Conservation (phyloP, 2,329 filamentous ascomycete species). For the Penicillium oxalicum region DNA sequence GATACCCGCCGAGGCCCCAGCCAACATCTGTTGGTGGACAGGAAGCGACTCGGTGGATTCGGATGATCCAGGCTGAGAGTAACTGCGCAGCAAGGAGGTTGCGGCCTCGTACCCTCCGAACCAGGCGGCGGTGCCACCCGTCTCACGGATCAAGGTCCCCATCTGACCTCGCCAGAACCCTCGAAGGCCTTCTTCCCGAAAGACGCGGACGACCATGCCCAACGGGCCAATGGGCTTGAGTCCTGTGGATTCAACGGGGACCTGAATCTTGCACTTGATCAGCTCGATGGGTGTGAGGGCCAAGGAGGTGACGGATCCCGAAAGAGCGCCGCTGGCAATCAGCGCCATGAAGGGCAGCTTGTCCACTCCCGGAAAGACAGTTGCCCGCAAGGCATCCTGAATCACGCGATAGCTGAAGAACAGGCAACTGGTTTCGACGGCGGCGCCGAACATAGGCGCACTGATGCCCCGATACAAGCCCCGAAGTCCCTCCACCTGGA, state of each 20-base stretch:
- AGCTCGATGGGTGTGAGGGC: constrained; percentile 93
- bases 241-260: constrained; percentile 46
- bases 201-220: constrained; percentile 70
- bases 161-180: constrained; percentile 96
- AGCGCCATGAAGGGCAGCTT: constrained; percentile 69
- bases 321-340: constrained; percentile 73
- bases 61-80: constrained; percentile 19
- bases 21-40: constrained; percentile 78
- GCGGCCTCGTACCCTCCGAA: constrained; percentile 86
- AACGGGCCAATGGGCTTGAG: constrained; percentile 55
- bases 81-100: constrained; percentile 61
- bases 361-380: constrained; percentile 50
- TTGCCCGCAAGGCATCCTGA: constrained; percentile 58
- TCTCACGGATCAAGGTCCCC: constrained; percentile 88
- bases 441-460: constrained; percentile 83
- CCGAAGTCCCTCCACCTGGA: constrained; percentile 69
- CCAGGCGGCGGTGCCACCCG: constrained; percentile 89
- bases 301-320: constrained; percentile 82
- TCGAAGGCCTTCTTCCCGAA: constrained; percentile 69
- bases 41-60: constrained; percentile 54
- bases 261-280: constrained; percentile 98
- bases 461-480: constrained; percentile 89
- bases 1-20: constrained; percentile 83
- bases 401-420: constrained; percentile 81
- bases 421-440: constrained; percentile 82